Evolutionary conservation across 257 asterid species (phyloP), one percentile per base, ranked within the genome.

Genomic region (Eucommia ulmoides): DNA sequence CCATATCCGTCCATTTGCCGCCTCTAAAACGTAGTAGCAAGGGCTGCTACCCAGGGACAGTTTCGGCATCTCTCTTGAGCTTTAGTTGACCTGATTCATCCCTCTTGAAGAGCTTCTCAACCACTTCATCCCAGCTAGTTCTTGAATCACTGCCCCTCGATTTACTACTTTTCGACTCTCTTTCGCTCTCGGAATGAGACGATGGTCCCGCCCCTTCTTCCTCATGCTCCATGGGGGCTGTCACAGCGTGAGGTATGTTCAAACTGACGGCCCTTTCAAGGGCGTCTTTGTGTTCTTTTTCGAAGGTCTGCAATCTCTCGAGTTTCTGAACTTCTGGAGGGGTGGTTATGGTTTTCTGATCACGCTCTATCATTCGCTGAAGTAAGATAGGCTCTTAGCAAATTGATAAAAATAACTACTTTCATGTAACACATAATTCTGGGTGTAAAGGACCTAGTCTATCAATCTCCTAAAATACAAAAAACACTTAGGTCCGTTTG

Each of bases 261-360:
- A 85, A 66, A 52, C 80, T 76, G 23, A 85, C 77, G 1, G 98
- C 98, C 68, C 96, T 80, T 61, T 89, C 82, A 54, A 89, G 45
- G 22, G 98, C 98, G 55, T 80, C 94, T 62, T 75, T 76, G 79
- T 89, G 98, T 73, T 89, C 98, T 53, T 78, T 76, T 64, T 85
- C 88, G 22, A 85, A 42, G 2, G 96, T 82, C 52, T 58, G 63
- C 69, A 68, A 58, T 69, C 96, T 76, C 20, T 63, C 76, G 17
- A 89, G 54, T 63, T 68, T 82, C 68, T 74, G 86, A 49, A 69
- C 81, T 45, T 49, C 53, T 11, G 96, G 98, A 1, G 96, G 84
- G 10, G 77, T 66, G 12, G 78, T 82, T 22, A 65, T 53, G 20
- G 81, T 58, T 48, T 65, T 67, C 41, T 55, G 42, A 45, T 68